These are phyloP conservation scores for Ustilaginoidea virens DNA, from an alignment of 2,329 filamentous ascomycete genomes.

Conservation along the genomic window DNA sequence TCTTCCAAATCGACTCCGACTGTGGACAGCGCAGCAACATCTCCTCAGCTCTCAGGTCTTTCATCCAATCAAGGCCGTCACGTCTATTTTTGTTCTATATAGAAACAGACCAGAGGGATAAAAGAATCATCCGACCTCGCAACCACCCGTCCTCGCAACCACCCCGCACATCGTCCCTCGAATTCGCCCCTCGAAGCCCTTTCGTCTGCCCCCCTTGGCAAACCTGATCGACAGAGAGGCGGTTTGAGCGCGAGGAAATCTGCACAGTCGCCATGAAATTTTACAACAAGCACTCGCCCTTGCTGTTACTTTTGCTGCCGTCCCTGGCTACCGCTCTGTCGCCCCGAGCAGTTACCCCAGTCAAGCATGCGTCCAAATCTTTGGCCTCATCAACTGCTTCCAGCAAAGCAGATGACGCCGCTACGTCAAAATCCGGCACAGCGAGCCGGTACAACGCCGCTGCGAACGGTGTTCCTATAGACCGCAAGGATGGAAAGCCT, in stretches of 20 bases:
- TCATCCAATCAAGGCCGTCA: no score
- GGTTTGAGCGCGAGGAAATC: neutral
- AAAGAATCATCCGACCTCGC: neutral
- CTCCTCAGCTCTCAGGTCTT: no score
- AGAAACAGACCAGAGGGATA: no score
- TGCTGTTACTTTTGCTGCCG: slow-evolving; percentile 46
- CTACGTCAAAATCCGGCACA: slow-evolving; percentile 15
- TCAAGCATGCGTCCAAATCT: slow-evolving; percentile 7
- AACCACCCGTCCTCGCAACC: no score
- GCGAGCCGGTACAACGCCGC: slow-evolving; percentile 20
- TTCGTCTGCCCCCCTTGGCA: neutral
- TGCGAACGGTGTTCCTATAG: slow-evolving; percentile 70
- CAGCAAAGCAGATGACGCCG: slow-evolving; percentile 11
- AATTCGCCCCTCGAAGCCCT: no score
- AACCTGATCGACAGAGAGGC: neutral
- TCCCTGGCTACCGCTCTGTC: slow-evolving; percentile 32
- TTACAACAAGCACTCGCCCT: slow-evolving; percentile 33
- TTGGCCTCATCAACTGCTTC: slow-evolving; percentile 10
- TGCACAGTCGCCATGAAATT: slow-evolving; percentile 38
- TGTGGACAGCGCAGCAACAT: no score
- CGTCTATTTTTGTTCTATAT: no score
- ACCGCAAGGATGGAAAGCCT: slow-evolving; percentile 86
- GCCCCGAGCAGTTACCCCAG: slow-evolving; percentile 12
- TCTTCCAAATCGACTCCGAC: no score
- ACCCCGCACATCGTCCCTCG: neutral